These are phyloP conservation scores for Homolaphlyctis polyrhiza DNA, from an alignment of 371 early-diverging fungal genomes.

Conservation along the genomic window DNA sequence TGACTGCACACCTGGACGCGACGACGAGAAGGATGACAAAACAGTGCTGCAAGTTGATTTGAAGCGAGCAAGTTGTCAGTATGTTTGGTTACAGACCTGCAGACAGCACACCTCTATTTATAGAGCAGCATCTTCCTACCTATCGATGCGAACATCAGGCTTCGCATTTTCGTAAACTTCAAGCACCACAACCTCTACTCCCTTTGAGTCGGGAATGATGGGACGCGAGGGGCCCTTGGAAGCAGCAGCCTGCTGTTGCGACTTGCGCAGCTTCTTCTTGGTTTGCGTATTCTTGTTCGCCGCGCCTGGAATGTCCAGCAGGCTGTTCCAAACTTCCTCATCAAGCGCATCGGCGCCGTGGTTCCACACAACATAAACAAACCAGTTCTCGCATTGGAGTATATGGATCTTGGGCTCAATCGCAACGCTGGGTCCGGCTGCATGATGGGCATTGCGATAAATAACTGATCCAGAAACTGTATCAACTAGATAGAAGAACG, in stretches of 20 bases:
- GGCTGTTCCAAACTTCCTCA: neutral
- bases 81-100: no score
- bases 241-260: no score
- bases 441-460: constrained; percentile 61
- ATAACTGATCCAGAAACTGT: constrained; percentile 78
- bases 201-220: constrained; percentile 26
- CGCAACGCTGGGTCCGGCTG: constrained; percentile 43
- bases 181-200: constrained; percentile 56
- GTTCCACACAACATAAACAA: constrained; percentile 87
- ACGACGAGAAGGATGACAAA: constrained; percentile 57
- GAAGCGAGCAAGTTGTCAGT: no score
- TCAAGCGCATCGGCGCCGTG: constrained; percentile 54
- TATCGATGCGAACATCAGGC: constrained; percentile 66
- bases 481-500: constrained; percentile 69
- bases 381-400: constrained; percentile 77
- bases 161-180: constrained; percentile 81
- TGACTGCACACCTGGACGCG: constrained; percentile 67
- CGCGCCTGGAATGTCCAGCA: constrained; percentile 9
- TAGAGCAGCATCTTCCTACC: no score
- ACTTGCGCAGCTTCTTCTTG: constrained; percentile 16
- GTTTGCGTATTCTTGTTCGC: constrained; percentile 8
- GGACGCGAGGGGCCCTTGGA: neutral
- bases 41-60: neutral
- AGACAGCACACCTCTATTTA: no score
- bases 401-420: constrained; percentile 40